Evolutionary conservation across 176 grass and related monocot genomes (phyloP), one percentile per base, ranked within the genome.

Genomic region (Ensete ventricosum): DNA sequence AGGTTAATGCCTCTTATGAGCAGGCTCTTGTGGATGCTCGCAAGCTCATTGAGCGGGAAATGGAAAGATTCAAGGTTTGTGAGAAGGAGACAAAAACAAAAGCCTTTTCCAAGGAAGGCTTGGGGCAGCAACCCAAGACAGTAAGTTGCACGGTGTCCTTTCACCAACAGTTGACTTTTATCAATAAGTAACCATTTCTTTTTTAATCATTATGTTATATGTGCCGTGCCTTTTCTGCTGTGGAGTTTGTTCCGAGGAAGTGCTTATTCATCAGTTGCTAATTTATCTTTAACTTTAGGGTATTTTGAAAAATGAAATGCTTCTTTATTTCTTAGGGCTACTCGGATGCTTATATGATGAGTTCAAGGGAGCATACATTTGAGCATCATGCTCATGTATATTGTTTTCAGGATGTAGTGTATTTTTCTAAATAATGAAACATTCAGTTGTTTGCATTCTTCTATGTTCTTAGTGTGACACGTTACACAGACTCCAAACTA

Each of bases 11-110:
- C 83, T 94, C 84, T 87, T 89, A 85, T 91, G 90, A 89, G 84
- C 91, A 99, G 95, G 95, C 91, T 91, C 88, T 99, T 57, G 89
- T 91, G 88, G 95, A 94, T 94, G 83, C 95, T 76, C 86, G 95
- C 16, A 99, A 99, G 86, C 86, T 84, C 71, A 99, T 99, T 88
- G 95, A 99, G 53, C 88, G 95, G 3, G 95, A 99, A 84, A 99
- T 99, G 95, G 95, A 99, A 85, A 89, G 95, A 74, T 99, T 99
- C 88, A 99, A 99, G 78, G 95, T 99, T 21, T 99, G 95, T 77
- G 95, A 99, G 82, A 99, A 99, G 76, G 95, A 99, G 79, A 99
- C 95, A 55, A 99, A 99, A 91, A 99, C 95, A 11, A 99, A 99
- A 82, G 95, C 95, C 73, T 99, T 99, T 68, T 99, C 95, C 27